A percentile compares a stretch with the other conserved stretches of the same genome.
These are phyloP conservation scores for Elaeis oleifera DNA, from an alignment of 202 grass and related monocot genomes.

Conservation along the genomic window DNA sequence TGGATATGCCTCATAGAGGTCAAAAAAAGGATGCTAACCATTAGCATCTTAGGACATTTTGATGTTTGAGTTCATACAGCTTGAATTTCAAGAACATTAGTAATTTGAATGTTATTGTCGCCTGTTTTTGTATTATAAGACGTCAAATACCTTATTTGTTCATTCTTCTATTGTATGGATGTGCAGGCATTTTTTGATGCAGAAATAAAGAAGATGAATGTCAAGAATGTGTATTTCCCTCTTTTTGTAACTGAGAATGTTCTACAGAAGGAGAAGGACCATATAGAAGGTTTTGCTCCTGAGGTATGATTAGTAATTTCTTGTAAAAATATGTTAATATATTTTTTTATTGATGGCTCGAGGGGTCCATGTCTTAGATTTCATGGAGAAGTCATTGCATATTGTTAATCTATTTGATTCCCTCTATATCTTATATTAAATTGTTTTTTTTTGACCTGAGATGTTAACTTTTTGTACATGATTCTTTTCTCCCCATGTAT, in stretches of 20 bases:
- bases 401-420: no score
- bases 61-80: neutral
- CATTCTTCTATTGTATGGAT: neutral
- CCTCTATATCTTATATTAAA: no score
- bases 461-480: no score
- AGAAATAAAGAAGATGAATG: slow-evolving; percentile 86
- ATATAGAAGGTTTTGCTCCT: slow-evolving; percentile 97
- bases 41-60: no score
- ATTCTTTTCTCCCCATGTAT: no score
- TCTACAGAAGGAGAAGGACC: slow-evolving; percentile 90
- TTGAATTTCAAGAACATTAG: neutral
- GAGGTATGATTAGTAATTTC: slow-evolving; percentile 44
- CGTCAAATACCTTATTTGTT: neutral
- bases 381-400: no score
- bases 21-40: no score
- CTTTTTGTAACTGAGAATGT: slow-evolving; percentile 98
- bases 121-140: neutral
- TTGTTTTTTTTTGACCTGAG: no score
- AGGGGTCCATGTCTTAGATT: no score
- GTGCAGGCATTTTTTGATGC: slow-evolving; percentile 88
- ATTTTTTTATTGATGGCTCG: no score
- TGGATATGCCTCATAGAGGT: no score
- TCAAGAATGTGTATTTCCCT: slow-evolving; percentile 87
- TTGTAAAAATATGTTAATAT: neutral
- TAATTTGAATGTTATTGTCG: neutral